Evolutionary conservation across 768 basidiomycete species (phyloP), one percentile per base, ranked within the genome.

Genomic region (Tylopilus balloui): DNA sequence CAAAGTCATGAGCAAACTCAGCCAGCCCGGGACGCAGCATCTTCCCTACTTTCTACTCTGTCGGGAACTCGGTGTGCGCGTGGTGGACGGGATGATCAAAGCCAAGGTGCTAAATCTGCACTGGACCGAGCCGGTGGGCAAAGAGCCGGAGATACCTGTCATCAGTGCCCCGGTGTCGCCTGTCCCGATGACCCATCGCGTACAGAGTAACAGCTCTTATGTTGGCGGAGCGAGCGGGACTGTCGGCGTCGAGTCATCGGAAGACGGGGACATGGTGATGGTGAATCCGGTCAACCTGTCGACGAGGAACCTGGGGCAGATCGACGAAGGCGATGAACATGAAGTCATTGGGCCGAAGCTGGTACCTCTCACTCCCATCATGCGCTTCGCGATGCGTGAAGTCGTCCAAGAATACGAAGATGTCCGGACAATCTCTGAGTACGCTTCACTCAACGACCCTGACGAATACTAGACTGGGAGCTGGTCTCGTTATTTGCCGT

Each of bases 401-500:
- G 88, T 92, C 9, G 79, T 92, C 15, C 77, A 80, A 59, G 90
- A 92, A 68, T 91, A 88, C 55, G 82, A 89, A 55, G 84, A 88
- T 54, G 79, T 83, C 51, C 77, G 77, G 61, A 83, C 83, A 13
- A 76, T 83, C 28, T 88, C 85, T 7, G 88, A 89, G 54, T 89
- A 90, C 59, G 87, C 85, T 14, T 88, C 86, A 9, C 69, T 90
- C 39, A 68, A 67, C 12, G 66, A 88, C 58, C 77, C 84, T n/a
- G 83, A 87, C 54, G 86, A 86, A 63, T 86, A 84, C 57, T 86
- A 58, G 67, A 12, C 29, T 41, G 20, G 20, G 49, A 42, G 53
- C 45, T 37, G 42, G 53, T 32, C 40, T 57, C 41, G 13, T 32
- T 38, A 28, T 38, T 39, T 11, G 14, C 28, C 42, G 4, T 42